These are phyloP conservation scores for Fusarium ambrosium DNA, from an alignment of 2,329 filamentous ascomycete genomes.

Conservation along the genomic window DNA sequence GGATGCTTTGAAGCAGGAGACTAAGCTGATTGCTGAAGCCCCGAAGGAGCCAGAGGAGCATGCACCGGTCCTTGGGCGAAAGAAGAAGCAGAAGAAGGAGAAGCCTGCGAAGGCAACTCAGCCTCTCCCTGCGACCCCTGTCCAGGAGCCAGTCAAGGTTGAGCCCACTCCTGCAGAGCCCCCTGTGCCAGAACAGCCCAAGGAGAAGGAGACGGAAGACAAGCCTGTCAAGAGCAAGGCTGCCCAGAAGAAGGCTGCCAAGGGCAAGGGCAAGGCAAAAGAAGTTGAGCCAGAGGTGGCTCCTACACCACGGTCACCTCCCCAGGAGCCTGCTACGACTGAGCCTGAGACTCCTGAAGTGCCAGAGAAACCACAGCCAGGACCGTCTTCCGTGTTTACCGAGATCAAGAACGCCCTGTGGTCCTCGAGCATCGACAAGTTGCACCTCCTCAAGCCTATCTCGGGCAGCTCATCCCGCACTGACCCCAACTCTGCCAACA, in stretches of 20 bases:
- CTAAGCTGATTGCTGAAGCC: conserved; percentile 64
- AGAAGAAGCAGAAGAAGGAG: conserved; percentile 89
- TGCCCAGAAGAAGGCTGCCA: conserved; percentile 49
- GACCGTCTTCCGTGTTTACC: conserved; percentile 53
- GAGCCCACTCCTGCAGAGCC: conserved; percentile 19
- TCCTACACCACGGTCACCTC: conserved; percentile 34
- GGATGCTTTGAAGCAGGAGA: conserved; percentile 75
- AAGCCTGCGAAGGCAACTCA: conserved; percentile 55
- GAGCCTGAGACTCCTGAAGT: conserved; percentile 38
- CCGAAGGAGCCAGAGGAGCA: conserved; percentile 70
- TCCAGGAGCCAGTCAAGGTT: conserved; percentile 28
- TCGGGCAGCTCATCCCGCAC: conserved; percentile 47
- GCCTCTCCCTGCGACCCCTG: conserved; percentile 17
- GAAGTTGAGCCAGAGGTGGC: conserved; percentile 37
- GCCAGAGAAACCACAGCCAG: conserved; percentile 49
- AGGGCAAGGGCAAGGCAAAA: conserved; percentile 50
- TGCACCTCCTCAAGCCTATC: conserved; percentile 56
- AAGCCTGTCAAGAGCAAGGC: conserved; percentile 47
- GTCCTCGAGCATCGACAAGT: conserved; percentile 51
- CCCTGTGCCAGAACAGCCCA: conserved; percentile 8
- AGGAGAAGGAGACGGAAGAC: conserved; percentile 36
- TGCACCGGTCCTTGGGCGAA: conserved; percentile 82
- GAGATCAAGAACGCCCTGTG: conserved; percentile 53
- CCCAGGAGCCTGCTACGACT: conserved; percentile 30
- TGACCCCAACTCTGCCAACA: conserved; percentile 42